Conservation (phyloP, 257 asterid genomes). For the Lycium barbarum region DNA sequence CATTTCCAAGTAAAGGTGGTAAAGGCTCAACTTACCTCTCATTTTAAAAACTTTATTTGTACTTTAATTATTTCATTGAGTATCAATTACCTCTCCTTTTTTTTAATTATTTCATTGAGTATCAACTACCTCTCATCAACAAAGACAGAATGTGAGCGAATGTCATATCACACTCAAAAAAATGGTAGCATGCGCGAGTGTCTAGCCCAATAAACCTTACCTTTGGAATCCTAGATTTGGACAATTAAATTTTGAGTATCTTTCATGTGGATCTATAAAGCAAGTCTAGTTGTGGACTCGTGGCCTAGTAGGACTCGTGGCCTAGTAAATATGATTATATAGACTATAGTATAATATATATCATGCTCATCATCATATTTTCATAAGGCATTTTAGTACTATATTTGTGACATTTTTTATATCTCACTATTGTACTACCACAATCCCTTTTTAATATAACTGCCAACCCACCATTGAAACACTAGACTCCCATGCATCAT, state of each 20-base stretch:
- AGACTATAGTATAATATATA: background rate
- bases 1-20: background rate
- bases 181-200: constrained; percentile 39
- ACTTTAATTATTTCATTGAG: background rate
- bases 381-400: background rate
- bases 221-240: constrained; percentile 27
- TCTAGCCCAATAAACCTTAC: constrained; percentile 34
- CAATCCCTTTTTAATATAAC: background rate
- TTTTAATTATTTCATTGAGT: background rate
- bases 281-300: constrained; percentile 38
- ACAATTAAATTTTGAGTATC: constrained; percentile 32
- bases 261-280: constrained; percentile 56
- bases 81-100: too few relatives aligned
- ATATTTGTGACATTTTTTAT: background rate
- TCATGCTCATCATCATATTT: background rate
- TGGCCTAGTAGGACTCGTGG: constrained; percentile 28
- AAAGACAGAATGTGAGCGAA: background rate
- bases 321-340: background rate
- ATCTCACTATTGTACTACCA: background rate
- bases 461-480: constrained; percentile 23
- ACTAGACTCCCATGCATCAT: constrained; percentile 27
- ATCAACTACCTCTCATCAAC: background rate
- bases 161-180: constrained; percentile 19
- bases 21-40: background rate
- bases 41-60: background rate